Evolutionary conservation across 2,329 filamentous ascomycete species (phyloP).

Genomic region (Pseudocercospora pini-densiflorae): DNA sequence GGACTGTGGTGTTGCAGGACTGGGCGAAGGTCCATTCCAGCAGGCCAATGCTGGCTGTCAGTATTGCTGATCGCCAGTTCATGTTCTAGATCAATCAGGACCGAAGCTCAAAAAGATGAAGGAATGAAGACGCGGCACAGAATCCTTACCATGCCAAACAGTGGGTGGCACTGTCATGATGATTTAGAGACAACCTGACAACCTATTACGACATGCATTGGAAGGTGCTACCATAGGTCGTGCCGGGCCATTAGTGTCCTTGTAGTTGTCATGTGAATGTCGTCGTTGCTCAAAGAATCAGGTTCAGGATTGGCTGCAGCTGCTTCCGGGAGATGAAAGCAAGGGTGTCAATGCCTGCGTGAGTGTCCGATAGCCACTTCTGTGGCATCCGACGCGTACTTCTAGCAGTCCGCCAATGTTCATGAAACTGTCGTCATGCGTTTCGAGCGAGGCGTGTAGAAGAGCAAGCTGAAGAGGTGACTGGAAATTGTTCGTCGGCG

Average conservation of each 20-base stretch:
- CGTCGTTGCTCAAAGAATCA: neutral
- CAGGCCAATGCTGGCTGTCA: conserved; percentile 12
- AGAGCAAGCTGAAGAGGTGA: neutral
- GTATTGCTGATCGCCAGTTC: neutral
- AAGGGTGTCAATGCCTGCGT: too few relatives aligned
- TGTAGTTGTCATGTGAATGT: neutral
- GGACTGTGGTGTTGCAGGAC: conserved; percentile 30
- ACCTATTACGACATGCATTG: neutral
- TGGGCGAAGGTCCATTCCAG: conserved; percentile 23
- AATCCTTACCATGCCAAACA: neutral
- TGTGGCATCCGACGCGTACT: neutral
- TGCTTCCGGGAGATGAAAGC: neutral
- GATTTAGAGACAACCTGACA: neutral
- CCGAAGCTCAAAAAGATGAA: neutral
- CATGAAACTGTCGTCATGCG: neutral
- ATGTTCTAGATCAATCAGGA: neutral
- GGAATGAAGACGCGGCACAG: neutral
- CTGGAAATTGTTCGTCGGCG: neutral
- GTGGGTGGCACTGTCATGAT: neutral
- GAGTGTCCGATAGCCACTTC: neutral
- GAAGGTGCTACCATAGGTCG: neutral
- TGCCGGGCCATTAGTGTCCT: neutral
- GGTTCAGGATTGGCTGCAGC: neutral
- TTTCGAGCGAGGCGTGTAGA: neutral
- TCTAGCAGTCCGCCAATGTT: neutral